phyloP scores from a whole-genome alignment of 2,329 filamentous ascomycete genomes.

The Claviceps purpurea region DNA sequence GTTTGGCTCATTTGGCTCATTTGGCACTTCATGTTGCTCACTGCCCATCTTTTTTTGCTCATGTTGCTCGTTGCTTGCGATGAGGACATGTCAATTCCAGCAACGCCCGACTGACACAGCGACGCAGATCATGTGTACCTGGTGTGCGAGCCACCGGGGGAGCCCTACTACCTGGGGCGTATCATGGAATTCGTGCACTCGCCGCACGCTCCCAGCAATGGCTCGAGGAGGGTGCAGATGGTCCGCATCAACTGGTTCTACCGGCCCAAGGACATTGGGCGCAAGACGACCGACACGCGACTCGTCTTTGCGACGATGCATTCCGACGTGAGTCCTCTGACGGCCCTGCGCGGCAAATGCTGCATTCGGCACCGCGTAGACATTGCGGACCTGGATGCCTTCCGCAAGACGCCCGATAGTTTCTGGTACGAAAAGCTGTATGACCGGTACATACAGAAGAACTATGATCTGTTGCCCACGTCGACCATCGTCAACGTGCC shows the following conservation, averaged over 20 bases:
- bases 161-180: constrained; percentile 92
- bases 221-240: constrained; percentile 62
- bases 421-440: constrained; percentile 98
- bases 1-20: no score
- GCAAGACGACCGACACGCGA: constrained; percentile 81
- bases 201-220: constrained; percentile 58
- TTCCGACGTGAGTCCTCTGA: constrained; percentile 86
- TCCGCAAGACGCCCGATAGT: constrained; percentile 69
- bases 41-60: no score
- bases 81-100: constrained; percentile 4
- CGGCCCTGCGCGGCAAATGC: constrained; percentile 86
- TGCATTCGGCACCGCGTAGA: constrained; percentile 79
- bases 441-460: constrained; percentile 94
- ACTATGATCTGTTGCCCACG: constrained; percentile 93
- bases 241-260: constrained; percentile 98
- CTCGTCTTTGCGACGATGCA: constrained; percentile 96
- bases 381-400: constrained; percentile 68
- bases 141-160: constrained; percentile 90
- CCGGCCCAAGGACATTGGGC: constrained; percentile 86
- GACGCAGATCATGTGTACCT: constrained; percentile 70
- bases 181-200: constrained; percentile 95
- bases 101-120: constrained; percentile 5
- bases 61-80: background rate
- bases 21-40: no score
- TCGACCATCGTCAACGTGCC: constrained; percentile 91